Evolutionary conservation across 345 rosid genomes (phyloP).

Genomic region (Rhodamnia argentea): DNA sequence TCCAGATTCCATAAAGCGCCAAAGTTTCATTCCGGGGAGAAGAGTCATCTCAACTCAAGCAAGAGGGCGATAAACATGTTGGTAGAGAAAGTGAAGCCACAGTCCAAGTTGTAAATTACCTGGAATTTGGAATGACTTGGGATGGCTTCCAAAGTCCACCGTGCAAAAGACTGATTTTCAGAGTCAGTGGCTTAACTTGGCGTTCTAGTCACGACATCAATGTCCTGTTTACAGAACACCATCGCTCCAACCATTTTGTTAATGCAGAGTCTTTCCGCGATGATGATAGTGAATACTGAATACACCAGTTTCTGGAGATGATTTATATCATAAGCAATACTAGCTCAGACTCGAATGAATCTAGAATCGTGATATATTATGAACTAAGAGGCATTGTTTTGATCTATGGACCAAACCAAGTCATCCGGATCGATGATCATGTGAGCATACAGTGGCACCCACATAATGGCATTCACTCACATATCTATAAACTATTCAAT

Average conservation of each 20-base stretch:
- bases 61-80: background rate
- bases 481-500: background rate
- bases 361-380: background rate
- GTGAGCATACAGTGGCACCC: background rate
- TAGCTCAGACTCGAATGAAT: background rate
- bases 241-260: background rate
- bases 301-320: background rate
- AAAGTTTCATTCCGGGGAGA: background rate
- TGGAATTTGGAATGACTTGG: background rate
- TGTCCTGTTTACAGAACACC: background rate
- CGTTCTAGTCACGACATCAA: background rate
- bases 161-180: background rate
- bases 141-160: background rate
- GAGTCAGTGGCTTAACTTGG: background rate
- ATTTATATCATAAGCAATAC: background rate
- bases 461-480: background rate
- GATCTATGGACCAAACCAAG: background rate
- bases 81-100: background rate
- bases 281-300: background rate
- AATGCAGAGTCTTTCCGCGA: background rate
- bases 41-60: background rate
- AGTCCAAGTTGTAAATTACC: background rate
- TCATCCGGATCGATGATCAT: background rate
- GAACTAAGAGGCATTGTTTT: background rate
- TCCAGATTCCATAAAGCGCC: conserved; percentile 3